Evolutionary conservation across 495 filamentous ascomycete genomes (phyloP), one percentile per base, ranked within the genome.

Genomic region (Darksidea phi): DNA sequence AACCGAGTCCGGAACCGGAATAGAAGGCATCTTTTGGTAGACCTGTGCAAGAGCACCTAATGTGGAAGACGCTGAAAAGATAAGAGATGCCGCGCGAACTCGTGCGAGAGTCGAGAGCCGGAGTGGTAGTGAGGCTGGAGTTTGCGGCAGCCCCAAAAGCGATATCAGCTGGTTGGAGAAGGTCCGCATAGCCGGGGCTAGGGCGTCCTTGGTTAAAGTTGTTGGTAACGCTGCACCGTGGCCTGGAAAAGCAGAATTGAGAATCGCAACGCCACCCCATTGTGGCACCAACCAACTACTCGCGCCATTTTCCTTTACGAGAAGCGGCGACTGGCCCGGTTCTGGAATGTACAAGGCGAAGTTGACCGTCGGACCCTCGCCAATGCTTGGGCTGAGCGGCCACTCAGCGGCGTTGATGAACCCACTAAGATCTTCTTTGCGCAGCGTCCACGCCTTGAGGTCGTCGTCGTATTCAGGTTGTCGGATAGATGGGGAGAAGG

Each of bases 321-420:
- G 79, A 45, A 89, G 78, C 12, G 87, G 87, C 0, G 82, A 79
- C 53, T 84, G 82, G 3, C 74, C 72, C n/a, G 74, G 72, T 24
- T 79, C 72, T 6, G 87, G 86, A 11, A 95, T 85, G 67, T 93
- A 97, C 20, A 97, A 79, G 53, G 97, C 84, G 67, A 98, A 97
- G 76, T 97, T 97, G 64, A 98, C 82, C 0, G 94, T 97, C 34
- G 94, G 93, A 1, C 91, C 92, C 25, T 79, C 85, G 34, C 93
- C 95, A 66, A 97, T 96, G 69, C 91, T 96, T 15, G 94, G 94
- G 66, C 87, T 92, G 24, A 98, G 75, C 0, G 94, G 94, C 94
- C 94, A 98, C 75, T 98, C 95, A 6, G 94, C 94, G 28, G 91
- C 91, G 68, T 98, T 98, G 74, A 97, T 90, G 70, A 98, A 98